phyloP scores from a whole-genome alignment of 2,329 filamentous ascomycete genomes.

The Pseudogymnoascus sp. region DNA sequence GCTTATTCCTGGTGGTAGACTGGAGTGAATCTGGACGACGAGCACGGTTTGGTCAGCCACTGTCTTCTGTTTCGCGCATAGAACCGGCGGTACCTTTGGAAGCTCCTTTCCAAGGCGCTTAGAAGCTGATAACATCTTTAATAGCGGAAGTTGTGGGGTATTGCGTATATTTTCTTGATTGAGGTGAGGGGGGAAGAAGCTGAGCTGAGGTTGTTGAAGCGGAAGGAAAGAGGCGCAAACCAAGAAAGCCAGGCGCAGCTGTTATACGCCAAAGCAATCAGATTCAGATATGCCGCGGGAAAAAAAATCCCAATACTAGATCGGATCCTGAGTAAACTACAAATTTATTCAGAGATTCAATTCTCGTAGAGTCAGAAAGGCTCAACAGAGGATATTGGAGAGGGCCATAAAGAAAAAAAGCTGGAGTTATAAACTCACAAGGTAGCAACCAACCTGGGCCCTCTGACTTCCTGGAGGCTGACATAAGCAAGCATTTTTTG shows the following conservation, averaged over 20 bases:
- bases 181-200: not conserved
- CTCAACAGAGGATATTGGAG: not conserved
- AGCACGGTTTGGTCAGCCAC: not conserved
- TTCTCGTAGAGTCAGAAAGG: not conserved
- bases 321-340: not conserved
- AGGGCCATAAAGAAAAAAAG: not conserved
- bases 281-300: not conserved
- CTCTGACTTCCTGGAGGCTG: not conserved
- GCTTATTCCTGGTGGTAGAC: slow-evolving; percentile 57
- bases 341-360: not conserved
- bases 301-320: not conserved
- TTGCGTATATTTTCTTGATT: not conserved
- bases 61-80: not conserved
- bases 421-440: slow-evolving; percentile 1
- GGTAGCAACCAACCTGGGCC: not conserved
- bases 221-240: slow-evolving; percentile 3
- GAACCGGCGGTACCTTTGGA: slow-evolving; percentile 37
- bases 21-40: slow-evolving; percentile 23
- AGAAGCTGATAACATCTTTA: slow-evolving; percentile 34
- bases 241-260: slow-evolving; percentile 5
- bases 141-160: not conserved
- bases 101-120: slow-evolving; percentile 54
- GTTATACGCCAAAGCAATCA: slow-evolving; percentile 1
- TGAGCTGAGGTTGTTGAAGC: not conserved
- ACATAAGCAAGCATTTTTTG: not conserved